A percentile compares a stretch with the other conserved stretches of the same genome.
Conservation (phyloP, 164 flowering plant species). For the Stephania japonica region DNA sequence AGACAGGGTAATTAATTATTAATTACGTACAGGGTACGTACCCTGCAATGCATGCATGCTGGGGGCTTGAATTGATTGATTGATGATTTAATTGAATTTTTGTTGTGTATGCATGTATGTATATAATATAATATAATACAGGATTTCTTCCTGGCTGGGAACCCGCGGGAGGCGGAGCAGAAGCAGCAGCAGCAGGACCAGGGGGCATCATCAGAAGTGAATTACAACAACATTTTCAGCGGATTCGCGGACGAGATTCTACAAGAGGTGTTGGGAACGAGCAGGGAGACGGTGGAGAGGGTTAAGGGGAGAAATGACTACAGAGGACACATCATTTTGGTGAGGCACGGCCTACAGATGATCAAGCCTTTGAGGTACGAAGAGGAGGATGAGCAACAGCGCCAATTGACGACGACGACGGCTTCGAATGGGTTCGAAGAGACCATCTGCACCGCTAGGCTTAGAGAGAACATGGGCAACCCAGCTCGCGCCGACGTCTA, state of each 20-base stretch:
- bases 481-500: constrained; percentile 46
- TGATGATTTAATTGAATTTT: no score
- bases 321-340: constrained; percentile 26
- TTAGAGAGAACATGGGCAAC: constrained; percentile 47
- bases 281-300: constrained; percentile 25
- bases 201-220: not conserved
- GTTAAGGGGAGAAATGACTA: constrained; percentile 23
- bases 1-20: constrained; percentile 23
- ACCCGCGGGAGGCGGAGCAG: constrained; percentile 1
- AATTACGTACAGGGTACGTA: no score
- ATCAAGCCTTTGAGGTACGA: constrained; percentile 22
- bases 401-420: not conserved
- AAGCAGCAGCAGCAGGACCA: not conserved
- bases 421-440: constrained; percentile 57
- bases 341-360: constrained; percentile 24
- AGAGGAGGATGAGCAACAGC: constrained; percentile 15
- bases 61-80: no score
- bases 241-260: constrained; percentile 24
- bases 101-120: not conserved
- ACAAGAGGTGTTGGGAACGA: constrained; percentile 26
- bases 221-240: constrained; percentile 27
- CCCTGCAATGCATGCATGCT: no score
- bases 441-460: constrained; percentile 43
- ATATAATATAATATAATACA: not conserved
- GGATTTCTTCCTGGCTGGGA: constrained; percentile 12